These are phyloP conservation scores for Mucor indicus DNA, from an alignment of 371 early-diverging fungal species.

Conservation along the genomic window DNA sequence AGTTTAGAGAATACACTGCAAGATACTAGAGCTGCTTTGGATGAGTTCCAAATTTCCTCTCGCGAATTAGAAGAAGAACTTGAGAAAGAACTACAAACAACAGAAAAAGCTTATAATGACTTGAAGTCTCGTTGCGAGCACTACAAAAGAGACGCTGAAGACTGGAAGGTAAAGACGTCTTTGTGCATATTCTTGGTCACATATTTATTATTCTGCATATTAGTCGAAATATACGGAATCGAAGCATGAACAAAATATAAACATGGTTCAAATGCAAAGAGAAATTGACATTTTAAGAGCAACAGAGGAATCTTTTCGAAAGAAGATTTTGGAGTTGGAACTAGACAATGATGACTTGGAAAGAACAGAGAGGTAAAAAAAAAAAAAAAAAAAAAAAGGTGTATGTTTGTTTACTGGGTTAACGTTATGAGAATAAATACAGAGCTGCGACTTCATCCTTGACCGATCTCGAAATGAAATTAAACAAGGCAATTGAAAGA, in stretches of 20 bases:
- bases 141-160: constrained; percentile 60
- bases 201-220: background rate
- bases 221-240: constrained; percentile 45
- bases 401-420: background rate
- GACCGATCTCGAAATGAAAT: constrained; percentile 67
- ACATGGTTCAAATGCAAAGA: constrained; percentile 66
- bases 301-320: constrained; percentile 70
- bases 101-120: constrained; percentile 61
- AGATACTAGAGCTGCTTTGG: constrained; percentile 57
- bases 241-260: constrained; percentile 61
- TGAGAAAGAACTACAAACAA: constrained; percentile 58
- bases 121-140: constrained; percentile 57
- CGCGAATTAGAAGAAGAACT: constrained; percentile 66
- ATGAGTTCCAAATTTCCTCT: constrained; percentile 62
- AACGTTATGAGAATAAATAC: too few relatives aligned
- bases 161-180: constrained; percentile 60
- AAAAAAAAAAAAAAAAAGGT: background rate
- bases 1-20: constrained; percentile 48
- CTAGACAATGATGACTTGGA: constrained; percentile 77
- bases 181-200: background rate
- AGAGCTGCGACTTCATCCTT: constrained; percentile 71
- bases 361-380: constrained; percentile 14
- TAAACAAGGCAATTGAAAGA: constrained; percentile 68
- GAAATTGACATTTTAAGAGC: constrained; percentile 73
- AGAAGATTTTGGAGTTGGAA: constrained; percentile 73